Conservation (phyloP, 2,329 filamentous ascomycete species). For the Xylariales sp. region DNA sequence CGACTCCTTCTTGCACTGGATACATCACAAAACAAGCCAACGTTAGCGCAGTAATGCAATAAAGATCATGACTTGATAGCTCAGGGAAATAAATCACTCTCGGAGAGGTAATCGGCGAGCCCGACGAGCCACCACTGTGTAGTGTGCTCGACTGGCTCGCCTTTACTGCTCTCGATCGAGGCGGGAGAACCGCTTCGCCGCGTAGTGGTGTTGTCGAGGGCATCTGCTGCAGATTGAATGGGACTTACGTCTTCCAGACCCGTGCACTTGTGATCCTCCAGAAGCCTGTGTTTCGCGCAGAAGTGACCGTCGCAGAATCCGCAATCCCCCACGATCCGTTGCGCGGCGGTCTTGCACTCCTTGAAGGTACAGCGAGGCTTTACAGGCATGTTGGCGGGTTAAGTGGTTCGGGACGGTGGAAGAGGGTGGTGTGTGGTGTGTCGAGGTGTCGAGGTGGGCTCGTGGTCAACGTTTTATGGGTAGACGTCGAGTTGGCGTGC, state of each 20-base stretch:
- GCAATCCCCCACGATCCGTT: conserved; percentile 96
- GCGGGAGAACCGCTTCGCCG: background rate
- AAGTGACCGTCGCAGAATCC: conserved; percentile 94
- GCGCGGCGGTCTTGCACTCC: conserved; percentile 86
- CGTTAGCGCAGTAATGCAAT: conserved; percentile 38
- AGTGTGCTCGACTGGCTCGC: conserved; percentile 9
- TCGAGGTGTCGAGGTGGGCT: background rate
- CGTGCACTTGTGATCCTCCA: conserved; percentile 94
- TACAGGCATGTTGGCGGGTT: conserved; percentile 72
- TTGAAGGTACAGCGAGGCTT: conserved; percentile 89
- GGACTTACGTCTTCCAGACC: conserved; percentile 85
- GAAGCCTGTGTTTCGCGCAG: conserved; percentile 92
- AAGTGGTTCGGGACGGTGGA: conserved; percentile 7
- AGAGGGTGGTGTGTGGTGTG: background rate
- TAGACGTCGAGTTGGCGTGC: background rate
- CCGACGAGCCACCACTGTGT: conserved; percentile 58
- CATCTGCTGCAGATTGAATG: conserved; percentile 34
- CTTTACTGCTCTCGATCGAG: background rate
- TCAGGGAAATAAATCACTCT: conserved; percentile 42
- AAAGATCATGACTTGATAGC: conserved; percentile 33
- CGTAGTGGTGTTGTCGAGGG: background rate
- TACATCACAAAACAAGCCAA: conserved; percentile 51
- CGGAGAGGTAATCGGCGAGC: conserved; percentile 51
- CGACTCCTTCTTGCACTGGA: conserved; percentile 92
- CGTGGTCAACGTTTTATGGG: background rate